phyloP scores from a whole-genome alignment of 495 filamentous ascomycete species.

The Penicillium nucicola region DNA sequence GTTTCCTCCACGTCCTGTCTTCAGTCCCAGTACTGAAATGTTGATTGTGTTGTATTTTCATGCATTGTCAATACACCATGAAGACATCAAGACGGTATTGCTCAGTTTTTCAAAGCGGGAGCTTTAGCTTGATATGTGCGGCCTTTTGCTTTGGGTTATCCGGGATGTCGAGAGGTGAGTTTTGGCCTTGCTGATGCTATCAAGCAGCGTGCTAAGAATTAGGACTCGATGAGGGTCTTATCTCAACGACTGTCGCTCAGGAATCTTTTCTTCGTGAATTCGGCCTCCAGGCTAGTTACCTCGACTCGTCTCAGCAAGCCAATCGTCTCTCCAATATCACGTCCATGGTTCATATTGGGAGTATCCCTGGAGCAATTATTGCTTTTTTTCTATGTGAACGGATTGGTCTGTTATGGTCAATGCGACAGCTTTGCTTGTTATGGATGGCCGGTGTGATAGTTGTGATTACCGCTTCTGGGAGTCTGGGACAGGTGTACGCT shows the following conservation, averaged over 20 bases:
- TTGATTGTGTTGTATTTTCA: too few relatives aligned
- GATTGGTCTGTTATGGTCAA: constrained; percentile 59
- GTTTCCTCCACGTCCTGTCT: too few relatives aligned
- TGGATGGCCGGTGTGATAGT: constrained; percentile 58
- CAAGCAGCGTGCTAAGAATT: not conserved
- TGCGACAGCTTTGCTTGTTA: constrained; percentile 51
- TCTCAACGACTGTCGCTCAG: constrained; percentile 33
- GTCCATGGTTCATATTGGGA: constrained; percentile 62
- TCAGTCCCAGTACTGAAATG: too few relatives aligned
- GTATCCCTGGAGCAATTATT: constrained; percentile 52
- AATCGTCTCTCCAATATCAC: constrained; percentile 60
- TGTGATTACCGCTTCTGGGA: constrained; percentile 53
- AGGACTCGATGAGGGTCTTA: constrained; percentile 58
- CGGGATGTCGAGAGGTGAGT: constrained; percentile 16
- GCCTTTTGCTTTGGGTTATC: constrained; percentile 16
- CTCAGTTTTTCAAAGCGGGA: not conserved
- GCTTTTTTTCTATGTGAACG: constrained; percentile 59
- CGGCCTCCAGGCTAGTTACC: constrained; percentile 27
- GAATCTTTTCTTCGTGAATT: constrained; percentile 25
- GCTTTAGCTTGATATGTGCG: constrained; percentile 15
- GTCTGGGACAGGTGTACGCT: constrained; percentile 53
- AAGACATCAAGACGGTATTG: too few relatives aligned
- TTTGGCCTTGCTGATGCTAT: not conserved
- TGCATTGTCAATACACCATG: too few relatives aligned
- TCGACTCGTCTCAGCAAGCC: constrained; percentile 42